Base-by-base conservation (phyloP, 116 monocot species). In the Thalassia testudinum region DNA sequence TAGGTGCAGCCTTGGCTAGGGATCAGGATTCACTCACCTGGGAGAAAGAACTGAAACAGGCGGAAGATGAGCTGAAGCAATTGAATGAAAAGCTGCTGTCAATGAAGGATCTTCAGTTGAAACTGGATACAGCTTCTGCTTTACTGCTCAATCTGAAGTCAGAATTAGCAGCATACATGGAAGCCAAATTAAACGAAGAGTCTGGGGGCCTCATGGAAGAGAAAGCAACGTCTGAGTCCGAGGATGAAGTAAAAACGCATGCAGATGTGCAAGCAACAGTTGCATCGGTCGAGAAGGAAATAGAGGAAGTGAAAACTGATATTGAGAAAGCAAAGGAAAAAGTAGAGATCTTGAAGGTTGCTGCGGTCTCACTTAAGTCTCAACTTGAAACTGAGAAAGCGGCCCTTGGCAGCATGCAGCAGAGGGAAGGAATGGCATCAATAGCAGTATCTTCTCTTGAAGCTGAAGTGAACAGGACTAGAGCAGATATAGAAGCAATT, bases 11-110 rank as follows among this genome's bases (percentile, higher is more conserved):
- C 10, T 61, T 91, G 69, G 78, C 85, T 4, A 73, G 69, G 55
- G 79, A 91, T 47, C 71, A 85, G 28, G 91, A 91, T 37, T 49
- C 56, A 22, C 59, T 72, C 16, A 65, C 44, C 42, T 91, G 85
- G 85, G 76, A 82, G 25, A 78, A 74, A 55, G 82, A 81, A 62
- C 40, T 85, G 15, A 85, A 74, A 63, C 76, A 74, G 69, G 76
- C 81, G 10, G 74, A 85, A 47, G 82, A 72, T 43, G 82, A 85
- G 37, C 27, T 91, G 5, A 25, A 43, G n/a, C 56, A 23, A 28
- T 25, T 77, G 5, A 66, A 72, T 52, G 65, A 85, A 34, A 74
- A 74, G 24, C 29, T 75, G 26, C 61, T 55, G 15, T 57, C 59
- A 20, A 30, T 62, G n/a, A 77, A 82, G 21, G 71, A 85, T 59